A percentile compares a stretch with the other conserved stretches of the same genome.
phyloP scores from a whole-genome alignment of 108 stramenopile genomes.

The Skeletonema costatum region DNA sequence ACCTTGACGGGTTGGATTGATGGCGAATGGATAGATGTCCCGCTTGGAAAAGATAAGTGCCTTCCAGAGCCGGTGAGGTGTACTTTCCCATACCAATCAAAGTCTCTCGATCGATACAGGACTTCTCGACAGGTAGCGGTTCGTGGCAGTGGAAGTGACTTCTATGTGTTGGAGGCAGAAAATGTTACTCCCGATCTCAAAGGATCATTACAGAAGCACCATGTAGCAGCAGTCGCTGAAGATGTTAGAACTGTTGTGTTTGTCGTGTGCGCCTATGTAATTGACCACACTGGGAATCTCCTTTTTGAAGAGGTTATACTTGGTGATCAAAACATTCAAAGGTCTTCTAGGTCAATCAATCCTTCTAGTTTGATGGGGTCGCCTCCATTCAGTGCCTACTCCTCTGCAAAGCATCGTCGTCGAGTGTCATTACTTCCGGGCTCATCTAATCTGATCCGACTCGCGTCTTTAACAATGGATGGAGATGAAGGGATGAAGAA shows the following conservation, averaged over 20 bases:
- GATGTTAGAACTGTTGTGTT: constrained; percentile 53
- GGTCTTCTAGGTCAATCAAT: constrained; percentile 11
- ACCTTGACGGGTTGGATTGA: constrained; percentile 78
- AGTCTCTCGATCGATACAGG: constrained; percentile 28
- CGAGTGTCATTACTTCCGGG: constrained; percentile 77
- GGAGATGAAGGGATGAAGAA: constrained; percentile 62
- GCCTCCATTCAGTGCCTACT: constrained; percentile 73
- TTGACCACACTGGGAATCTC: constrained; percentile 84
- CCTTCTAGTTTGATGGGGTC: constrained; percentile 5
- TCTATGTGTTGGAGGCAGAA: constrained; percentile 62
- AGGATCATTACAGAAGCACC: not conserved
- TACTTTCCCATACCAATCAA: constrained; percentile 59
- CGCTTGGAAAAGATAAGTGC: constrained; percentile 51
- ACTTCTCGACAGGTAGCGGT: constrained; percentile 7
- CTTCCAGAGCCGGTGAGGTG: constrained; percentile 64
- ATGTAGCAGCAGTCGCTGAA: not conserved
- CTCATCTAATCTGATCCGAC: constrained; percentile 49
- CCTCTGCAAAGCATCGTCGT: constrained; percentile 48
- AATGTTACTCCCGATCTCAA: constrained; percentile 46
- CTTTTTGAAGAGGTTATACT: constrained; percentile 60
- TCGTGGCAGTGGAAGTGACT: constrained; percentile 51
- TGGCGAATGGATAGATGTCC: constrained; percentile 76
- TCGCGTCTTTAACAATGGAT: constrained; percentile 81
- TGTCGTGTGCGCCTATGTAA: constrained; percentile 70
- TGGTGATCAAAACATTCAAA: constrained; percentile 5